A percentile compares a stretch with the other conserved stretches of the same genome.
These are phyloP conservation scores for Ploettnerulaceae sp. DNA, from an alignment of 2,329 filamentous ascomycete species.

Conservation along the genomic window DNA sequence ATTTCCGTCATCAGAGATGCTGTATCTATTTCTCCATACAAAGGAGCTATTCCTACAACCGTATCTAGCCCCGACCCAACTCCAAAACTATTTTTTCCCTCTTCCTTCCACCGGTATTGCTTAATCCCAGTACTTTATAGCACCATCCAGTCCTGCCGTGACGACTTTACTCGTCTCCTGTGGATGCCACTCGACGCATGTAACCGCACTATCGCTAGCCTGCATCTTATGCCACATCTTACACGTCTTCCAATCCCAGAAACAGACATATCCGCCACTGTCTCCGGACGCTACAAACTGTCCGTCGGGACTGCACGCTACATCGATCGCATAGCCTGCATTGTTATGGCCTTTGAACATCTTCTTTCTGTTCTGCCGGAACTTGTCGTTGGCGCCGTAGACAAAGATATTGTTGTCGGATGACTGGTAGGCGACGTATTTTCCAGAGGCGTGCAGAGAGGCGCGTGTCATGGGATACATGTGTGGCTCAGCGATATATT, in stretches of 20 bases:
- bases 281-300: conserved; percentile 88
- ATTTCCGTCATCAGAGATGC: too few relatives aligned
- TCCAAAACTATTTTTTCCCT: background rate
- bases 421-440: conserved; percentile 90
- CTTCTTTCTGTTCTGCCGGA: conserved; percentile 97
- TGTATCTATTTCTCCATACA: too few relatives aligned
- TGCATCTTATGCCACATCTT: conserved; percentile 98
- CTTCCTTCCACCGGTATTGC: background rate
- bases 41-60: background rate
- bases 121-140: conserved; percentile 91
- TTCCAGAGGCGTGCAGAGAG: conserved; percentile 78
- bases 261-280: conserved; percentile 82
- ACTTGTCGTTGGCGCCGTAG: conserved; percentile 90
- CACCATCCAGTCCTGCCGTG: conserved; percentile 82
- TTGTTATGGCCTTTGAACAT: conserved; percentile 94
- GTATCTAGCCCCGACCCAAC: background rate
- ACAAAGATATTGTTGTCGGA: conserved; percentile 96
- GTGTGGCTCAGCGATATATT: conserved; percentile 94
- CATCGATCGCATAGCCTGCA: conserved; percentile 85
- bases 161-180: conserved; percentile 93
- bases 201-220: conserved; percentile 75
- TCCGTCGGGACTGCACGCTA: conserved; percentile 84
- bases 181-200: conserved; percentile 93
- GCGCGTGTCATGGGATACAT: conserved; percentile 95
- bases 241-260: conserved; percentile 99